Base-by-base conservation (phyloP, 2,329 filamentous ascomycete genomes). In the Cercospora zeae-maydis region DNA sequence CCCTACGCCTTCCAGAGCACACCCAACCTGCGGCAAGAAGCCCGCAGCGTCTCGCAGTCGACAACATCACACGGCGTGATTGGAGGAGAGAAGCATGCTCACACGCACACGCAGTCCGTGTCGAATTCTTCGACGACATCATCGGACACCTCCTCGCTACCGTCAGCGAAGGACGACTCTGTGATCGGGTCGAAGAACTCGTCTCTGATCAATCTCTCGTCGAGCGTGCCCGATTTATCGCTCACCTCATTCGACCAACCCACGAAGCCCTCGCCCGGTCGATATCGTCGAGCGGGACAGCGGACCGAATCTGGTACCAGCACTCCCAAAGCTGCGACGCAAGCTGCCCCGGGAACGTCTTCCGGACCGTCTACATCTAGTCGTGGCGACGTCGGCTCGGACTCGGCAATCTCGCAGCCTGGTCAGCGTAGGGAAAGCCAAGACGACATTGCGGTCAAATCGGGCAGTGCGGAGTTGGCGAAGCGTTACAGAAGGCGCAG, bases 401-500 rank as follows among this genome's bases (percentile, higher is more conserved):
- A 66, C 66, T 63, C 67, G 64, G 64, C 63, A 21, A 58, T 57
- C 19, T 31, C 54, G 30, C 55, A 58, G 31, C 30, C 31, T 8
- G 33, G 66, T n/a, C 66, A 68, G 52, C 66, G 72, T 16, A 67
- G 72, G 60, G 63, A 67, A 11, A 88, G 86, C 69, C 83, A 84
- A 53, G 91, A 96, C 75, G 91, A 95, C 70, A 85, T 87, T 73
- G 84, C 87, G 61, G 73, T 91, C 70, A 86, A 81, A 62, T 80
- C 82, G 60, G 75, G 81, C 27, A 75, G 78, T n/a, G 77, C 84
- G 16, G 91, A 93, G 30, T 83, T 89, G 36, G 84, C 87, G 9
- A 92, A 89, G 77, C 84, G 91, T 73, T 89, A 92, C 77, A 84
- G 92, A 70, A 86, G 92, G 73, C 87, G 92, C 68, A 97, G 92